Evolutionary conservation across 345 rosid species (phyloP).

Genomic region (Ailanthus altissimus): DNA sequence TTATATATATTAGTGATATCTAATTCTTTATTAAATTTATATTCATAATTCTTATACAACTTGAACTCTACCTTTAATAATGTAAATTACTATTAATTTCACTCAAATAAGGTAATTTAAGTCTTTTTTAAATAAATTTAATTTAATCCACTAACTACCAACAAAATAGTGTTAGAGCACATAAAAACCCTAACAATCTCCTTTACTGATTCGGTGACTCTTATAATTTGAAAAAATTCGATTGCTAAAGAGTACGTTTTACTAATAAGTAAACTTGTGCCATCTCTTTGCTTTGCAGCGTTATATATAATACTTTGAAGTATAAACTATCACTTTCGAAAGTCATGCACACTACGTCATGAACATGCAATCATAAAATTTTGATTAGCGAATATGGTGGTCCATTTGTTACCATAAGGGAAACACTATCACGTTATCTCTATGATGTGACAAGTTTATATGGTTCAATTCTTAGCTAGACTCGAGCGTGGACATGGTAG

Average conservation of each 20-base stretch:
- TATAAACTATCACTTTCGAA: slow-evolving; percentile 10
- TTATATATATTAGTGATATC: no score
- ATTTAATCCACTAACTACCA: no score
- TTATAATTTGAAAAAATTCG: not conserved
- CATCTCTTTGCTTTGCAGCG: not conserved
- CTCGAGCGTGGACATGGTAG: not conserved
- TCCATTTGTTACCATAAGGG: slow-evolving; percentile 18
- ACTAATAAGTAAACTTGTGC: not conserved
- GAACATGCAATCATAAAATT: not conserved
- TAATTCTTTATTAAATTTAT: no score
- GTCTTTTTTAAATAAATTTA: no score
- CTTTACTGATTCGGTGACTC: not conserved
- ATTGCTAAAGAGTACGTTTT: no score
- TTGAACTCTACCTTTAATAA: no score
- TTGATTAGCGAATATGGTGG: not conserved
- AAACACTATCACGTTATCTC: slow-evolving; percentile 22
- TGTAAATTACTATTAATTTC: no score
- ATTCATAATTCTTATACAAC: no score
- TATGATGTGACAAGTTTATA: not conserved
- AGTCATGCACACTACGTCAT: slow-evolving; percentile 24
- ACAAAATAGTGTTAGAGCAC: no score
- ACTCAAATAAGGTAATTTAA: no score
- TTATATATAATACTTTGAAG: not conserved
- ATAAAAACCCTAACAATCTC: no score
- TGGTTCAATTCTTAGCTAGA: not conserved